A percentile compares a stretch with the other conserved stretches of the same genome.
Conservation (phyloP, 345 rosid genomes). For the Salix udensis region DNA sequence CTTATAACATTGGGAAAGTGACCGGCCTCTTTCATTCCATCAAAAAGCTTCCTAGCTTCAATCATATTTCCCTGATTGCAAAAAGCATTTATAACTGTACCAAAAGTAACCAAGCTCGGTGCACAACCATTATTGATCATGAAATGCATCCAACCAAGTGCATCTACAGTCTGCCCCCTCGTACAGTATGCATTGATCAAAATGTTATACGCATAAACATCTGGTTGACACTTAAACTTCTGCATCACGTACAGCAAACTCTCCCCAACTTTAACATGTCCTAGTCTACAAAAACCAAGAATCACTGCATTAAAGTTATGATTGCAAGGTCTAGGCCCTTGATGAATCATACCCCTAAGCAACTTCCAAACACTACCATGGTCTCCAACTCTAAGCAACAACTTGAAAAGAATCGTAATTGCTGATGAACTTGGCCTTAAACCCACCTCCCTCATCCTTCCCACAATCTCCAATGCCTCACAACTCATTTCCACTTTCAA, state of each 20-base stretch:
- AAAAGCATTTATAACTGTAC: constrained; percentile 47
- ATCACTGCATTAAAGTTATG: constrained; percentile 46
- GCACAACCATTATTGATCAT: constrained; percentile 55
- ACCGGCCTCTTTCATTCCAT: constrained; percentile 41
- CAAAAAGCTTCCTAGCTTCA: constrained; percentile 48
- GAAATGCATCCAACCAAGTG: constrained; percentile 39
- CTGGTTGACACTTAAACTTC: constrained; percentile 51
- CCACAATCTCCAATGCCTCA: constrained; percentile 44
- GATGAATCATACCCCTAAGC: constrained; percentile 50
- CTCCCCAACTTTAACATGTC: constrained; percentile 41
- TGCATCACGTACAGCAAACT: constrained; percentile 54
- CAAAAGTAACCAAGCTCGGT: constrained; percentile 49
- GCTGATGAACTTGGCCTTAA: constrained; percentile 56
- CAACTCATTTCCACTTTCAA: constrained; percentile 39
- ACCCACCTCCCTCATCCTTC: constrained; percentile 49
- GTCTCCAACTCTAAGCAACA: constrained; percentile 58
- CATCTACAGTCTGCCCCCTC: constrained; percentile 40
- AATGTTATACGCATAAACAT: constrained; percentile 56
- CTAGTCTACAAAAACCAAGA: constrained; percentile 58
- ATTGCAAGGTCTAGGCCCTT: constrained; percentile 53
- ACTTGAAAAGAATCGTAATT: constrained; percentile 44
- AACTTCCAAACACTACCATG: constrained; percentile 59
- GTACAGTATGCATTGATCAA: constrained; percentile 52
- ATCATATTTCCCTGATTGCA: constrained; percentile 55
- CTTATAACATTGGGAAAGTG: constrained; percentile 42